Conservation (phyloP, 305 asterid genomes). For the Fraxinus platypoda region DNA sequence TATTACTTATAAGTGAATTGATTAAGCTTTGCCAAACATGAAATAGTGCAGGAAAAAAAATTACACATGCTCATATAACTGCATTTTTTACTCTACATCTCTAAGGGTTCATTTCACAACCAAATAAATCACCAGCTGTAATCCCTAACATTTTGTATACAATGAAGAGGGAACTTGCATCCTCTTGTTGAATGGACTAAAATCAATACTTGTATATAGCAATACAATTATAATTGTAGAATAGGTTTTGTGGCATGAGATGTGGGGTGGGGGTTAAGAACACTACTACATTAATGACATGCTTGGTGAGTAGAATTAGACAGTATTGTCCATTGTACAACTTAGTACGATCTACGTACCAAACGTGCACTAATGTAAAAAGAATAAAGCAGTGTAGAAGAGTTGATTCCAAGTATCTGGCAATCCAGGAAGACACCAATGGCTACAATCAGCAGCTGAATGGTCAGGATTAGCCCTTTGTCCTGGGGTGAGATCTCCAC, state of each 20-base stretch:
- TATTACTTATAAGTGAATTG: neutral
- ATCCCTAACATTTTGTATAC: neutral
- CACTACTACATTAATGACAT: neutral
- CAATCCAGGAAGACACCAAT: slow-evolving; percentile 97
- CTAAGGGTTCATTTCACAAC: neutral
- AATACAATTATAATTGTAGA: neutral
- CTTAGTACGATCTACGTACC: neutral
- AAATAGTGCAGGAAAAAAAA: neutral
- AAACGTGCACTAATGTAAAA: slow-evolving; percentile 25
- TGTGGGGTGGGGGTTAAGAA: neutral
- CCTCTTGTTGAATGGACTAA: neutral
- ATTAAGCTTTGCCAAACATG: neutral
- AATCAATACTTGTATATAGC: neutral
- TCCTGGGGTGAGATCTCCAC: slow-evolving; percentile 70
- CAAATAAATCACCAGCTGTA: neutral
- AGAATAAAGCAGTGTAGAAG: slow-evolving; percentile 66
- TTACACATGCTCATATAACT: neutral
- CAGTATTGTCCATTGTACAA: neutral
- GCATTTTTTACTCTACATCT: neutral
- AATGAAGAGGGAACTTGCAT: neutral
- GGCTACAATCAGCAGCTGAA: slow-evolving; percentile 81
- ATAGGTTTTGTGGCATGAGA: neutral
- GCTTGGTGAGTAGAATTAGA: neutral
- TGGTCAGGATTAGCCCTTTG: slow-evolving; percentile 87
- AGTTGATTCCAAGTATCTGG: slow-evolving; percentile 99